Conservation (phyloP, 23 red algal genomes). For the Pyropia yezoensis region DNA sequence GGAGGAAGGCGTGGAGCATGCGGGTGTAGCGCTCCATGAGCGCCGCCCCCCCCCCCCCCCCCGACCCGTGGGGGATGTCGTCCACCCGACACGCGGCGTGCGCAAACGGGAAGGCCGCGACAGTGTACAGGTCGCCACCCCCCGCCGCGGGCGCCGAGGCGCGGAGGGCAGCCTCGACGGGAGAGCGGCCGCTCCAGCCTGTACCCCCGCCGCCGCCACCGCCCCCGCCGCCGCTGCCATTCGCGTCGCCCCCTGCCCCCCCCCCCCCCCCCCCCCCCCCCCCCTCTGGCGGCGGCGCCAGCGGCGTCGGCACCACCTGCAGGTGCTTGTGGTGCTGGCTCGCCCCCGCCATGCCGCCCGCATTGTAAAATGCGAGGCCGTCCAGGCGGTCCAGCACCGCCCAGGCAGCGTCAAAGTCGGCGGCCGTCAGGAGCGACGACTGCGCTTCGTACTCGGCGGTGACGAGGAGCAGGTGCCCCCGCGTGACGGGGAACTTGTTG, state of each 20-base stretch:
- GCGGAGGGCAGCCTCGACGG: conserved; percentile 12
- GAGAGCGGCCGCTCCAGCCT: background rate
- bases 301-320: conserved; percentile 55
- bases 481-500: conserved; percentile 86
- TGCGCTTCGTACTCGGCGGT: conserved; percentile 52
- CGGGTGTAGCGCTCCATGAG: background rate
- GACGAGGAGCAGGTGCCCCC: conserved; percentile 58
- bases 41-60: background rate
- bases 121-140: background rate
- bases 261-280: too few species aligned
- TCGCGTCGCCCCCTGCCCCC: conserved; percentile 1
- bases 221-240: background rate
- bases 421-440: conserved; percentile 20
- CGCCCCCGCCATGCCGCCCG: conserved; percentile 58
- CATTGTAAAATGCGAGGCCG: conserved; percentile 84
- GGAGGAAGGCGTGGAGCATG: background rate
- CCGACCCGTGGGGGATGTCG: too few species aligned
- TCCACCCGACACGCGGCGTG: too few species aligned
- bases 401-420: conserved; percentile 49
- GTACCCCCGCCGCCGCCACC: too few species aligned
- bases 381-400: conserved; percentile 13
- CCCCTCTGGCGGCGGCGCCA: background rate
- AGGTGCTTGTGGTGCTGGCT: conserved; percentile 80
- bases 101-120: too few species aligned
- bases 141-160: background rate